Evolutionary conservation across 305 asterid species (phyloP).

Genomic region (Stenogyne calaminthoides): DNA sequence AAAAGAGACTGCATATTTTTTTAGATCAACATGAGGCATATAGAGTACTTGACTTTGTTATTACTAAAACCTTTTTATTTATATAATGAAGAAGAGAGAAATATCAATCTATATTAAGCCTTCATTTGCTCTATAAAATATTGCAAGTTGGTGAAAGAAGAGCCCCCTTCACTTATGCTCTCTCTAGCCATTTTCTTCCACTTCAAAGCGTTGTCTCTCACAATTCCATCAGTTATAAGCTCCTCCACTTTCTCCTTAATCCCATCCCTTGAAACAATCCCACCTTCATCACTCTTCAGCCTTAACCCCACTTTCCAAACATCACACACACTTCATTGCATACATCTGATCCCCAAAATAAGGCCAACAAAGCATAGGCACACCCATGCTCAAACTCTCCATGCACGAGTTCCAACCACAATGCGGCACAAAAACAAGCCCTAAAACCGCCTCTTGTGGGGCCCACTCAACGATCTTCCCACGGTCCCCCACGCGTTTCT

Average conservation of each 20-base stretch:
- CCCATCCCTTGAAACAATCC: slow-evolving; percentile 44
- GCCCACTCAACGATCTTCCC: slow-evolving; percentile 65
- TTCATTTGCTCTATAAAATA: not conserved
- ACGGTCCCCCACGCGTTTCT: slow-evolving; percentile 31
- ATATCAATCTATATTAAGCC: no score
- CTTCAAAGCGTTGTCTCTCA: slow-evolving; percentile 38
- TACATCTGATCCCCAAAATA: slow-evolving; percentile 66
- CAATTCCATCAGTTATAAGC: slow-evolving; percentile 28
- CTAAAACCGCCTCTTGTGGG: slow-evolving; percentile 53
- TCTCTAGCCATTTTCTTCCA: slow-evolving; percentile 41
- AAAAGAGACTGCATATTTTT: no score
- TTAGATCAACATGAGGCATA: no score
- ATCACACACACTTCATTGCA: slow-evolving; percentile 47
- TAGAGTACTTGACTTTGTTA: no score
- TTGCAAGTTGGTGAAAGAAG: slow-evolving; percentile 37
- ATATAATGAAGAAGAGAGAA: no score
- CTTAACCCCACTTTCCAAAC: slow-evolving; percentile 50
- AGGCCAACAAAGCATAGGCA: slow-evolving; percentile 67
- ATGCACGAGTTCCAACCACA: slow-evolving; percentile 62
- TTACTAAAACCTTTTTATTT: no score
- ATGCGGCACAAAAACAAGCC: slow-evolving; percentile 53
- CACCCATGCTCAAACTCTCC: slow-evolving; percentile 63
- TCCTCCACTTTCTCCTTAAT: slow-evolving; percentile 39
- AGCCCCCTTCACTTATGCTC: slow-evolving; percentile 40
- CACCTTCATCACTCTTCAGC: slow-evolving; percentile 34